phyloP scores from a whole-genome alignment of 345 rosid species.

The Toxicodendron radicans region DNA sequence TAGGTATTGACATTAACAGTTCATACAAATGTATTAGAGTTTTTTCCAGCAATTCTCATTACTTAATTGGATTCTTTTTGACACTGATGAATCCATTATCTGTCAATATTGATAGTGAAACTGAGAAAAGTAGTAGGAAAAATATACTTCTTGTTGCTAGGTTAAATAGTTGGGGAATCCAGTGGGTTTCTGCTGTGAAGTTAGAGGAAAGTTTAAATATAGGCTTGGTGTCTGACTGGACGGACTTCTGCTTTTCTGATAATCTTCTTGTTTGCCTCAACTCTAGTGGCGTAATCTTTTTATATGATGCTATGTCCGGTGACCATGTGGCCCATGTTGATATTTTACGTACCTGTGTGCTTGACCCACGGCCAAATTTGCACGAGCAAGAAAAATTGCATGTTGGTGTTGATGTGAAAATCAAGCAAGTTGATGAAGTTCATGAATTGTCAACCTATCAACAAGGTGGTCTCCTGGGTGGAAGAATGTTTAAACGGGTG shows the following conservation, averaged over 20 bases:
- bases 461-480: conserved; percentile 26
- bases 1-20: conserved; percentile 32
- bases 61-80: conserved; percentile 77
- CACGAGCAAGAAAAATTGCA: conserved; percentile 31
- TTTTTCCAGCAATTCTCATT: conserved; percentile 72
- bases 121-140: conserved; percentile 36
- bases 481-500: conserved; percentile 72
- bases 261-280: conserved; percentile 84
- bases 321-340: conserved; percentile 58
- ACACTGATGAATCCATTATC: conserved; percentile 39
- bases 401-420: conserved; percentile 29
- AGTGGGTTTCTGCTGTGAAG: conserved; percentile 79
- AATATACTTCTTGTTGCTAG: conserved; percentile 57
- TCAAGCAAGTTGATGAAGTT: conserved; percentile 32
- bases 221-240: conserved; percentile 55
- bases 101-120: conserved; percentile 32
- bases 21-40: conserved; percentile 67
- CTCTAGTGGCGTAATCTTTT: conserved; percentile 59
- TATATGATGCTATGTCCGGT: conserved; percentile 69
- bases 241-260: conserved; percentile 79
- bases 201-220: conserved; percentile 43
- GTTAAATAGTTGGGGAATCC: conserved; percentile 64
- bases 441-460: conserved; percentile 29
- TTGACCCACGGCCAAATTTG: conserved; percentile 34
- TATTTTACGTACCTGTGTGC: conserved; percentile 51